Conservation (phyloP, 768 basidiomycete genomes). For the Ramaria sp. region DNA sequence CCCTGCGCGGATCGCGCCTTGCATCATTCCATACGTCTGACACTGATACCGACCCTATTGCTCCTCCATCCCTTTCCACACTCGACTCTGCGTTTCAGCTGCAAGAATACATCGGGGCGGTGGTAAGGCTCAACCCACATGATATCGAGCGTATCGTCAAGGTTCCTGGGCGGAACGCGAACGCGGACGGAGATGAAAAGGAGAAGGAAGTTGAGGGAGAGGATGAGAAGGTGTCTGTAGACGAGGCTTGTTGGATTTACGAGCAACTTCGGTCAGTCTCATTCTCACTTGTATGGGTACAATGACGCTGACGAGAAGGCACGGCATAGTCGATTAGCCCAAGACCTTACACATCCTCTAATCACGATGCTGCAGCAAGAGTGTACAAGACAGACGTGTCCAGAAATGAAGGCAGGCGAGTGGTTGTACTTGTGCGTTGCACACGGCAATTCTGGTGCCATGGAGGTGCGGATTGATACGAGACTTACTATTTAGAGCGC, state of each 20-base stretch:
- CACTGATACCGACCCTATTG: constrained; percentile 24
- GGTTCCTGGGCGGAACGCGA: constrained; percentile 40
- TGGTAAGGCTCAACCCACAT: constrained; percentile 80
- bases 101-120: constrained; percentile 86
- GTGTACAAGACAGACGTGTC: constrained; percentile 79
- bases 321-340: constrained; percentile 61
- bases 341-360: constrained; percentile 77
- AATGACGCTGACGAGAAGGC: neutral
- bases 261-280: constrained; percentile 42
- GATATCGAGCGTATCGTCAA: constrained; percentile 76
- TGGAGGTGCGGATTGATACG: constrained; percentile 49
- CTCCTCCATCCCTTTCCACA: constrained; percentile 33
- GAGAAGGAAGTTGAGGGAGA: constrained; percentile 32
- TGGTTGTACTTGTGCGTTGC: constrained; percentile 96
- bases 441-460: constrained; percentile 78
- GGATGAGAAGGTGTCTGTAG: constrained; percentile 37
- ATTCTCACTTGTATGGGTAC: neutral
- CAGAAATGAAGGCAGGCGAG: constrained; percentile 98
- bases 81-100: constrained; percentile 90
- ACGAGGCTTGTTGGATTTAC: constrained; percentile 81
- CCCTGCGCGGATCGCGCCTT: constrained; percentile 66
- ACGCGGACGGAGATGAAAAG: constrained; percentile 20
- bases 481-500: neutral
- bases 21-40: constrained; percentile 66
- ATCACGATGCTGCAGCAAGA: constrained; percentile 80